Evolutionary conservation across 176 grass and related monocot species (phyloP).

Genomic region (Phoenix roebelenii): DNA sequence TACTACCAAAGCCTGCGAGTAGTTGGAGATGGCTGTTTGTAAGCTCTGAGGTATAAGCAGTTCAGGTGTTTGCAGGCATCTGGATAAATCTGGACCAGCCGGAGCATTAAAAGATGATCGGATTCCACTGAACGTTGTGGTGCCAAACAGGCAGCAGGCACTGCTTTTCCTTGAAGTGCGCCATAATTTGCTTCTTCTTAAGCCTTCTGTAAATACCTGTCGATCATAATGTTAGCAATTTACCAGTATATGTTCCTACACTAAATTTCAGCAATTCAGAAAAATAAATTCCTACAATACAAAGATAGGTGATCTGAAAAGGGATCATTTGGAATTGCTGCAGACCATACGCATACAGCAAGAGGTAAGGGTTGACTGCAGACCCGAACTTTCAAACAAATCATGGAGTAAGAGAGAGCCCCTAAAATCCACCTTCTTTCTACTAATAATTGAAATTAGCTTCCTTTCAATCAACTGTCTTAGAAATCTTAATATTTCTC

Average conservation of each 20-base stretch:
- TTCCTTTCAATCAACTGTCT: too few relatives aligned
- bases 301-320: neutral
- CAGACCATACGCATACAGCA: too few relatives aligned
- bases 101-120: neutral
- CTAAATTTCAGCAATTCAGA: neutral
- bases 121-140: neutral
- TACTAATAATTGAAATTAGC: too few relatives aligned
- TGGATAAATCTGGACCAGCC: neutral
- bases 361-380: too few relatives aligned
- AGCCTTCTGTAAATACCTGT: constrained; percentile 3
- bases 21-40: neutral
- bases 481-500: too few relatives aligned
- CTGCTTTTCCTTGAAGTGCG: neutral
- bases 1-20: constrained; percentile 1
- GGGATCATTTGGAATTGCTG: too few relatives aligned
- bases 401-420: too few relatives aligned
- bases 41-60: neutral
- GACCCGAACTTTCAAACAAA: too few relatives aligned
- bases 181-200: neutral
- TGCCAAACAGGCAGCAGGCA: neutral
- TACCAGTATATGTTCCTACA: neutral
- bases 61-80: neutral
- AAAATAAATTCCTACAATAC: neutral
- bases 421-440: too few relatives aligned
- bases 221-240: neutral